A percentile compares a stretch with the other conserved stretches of the same genome.
These are phyloP conservation scores for Trichophyton mentagrophytes DNA, from an alignment of 2,329 filamentous ascomycete genomes.

Conservation along the genomic window DNA sequence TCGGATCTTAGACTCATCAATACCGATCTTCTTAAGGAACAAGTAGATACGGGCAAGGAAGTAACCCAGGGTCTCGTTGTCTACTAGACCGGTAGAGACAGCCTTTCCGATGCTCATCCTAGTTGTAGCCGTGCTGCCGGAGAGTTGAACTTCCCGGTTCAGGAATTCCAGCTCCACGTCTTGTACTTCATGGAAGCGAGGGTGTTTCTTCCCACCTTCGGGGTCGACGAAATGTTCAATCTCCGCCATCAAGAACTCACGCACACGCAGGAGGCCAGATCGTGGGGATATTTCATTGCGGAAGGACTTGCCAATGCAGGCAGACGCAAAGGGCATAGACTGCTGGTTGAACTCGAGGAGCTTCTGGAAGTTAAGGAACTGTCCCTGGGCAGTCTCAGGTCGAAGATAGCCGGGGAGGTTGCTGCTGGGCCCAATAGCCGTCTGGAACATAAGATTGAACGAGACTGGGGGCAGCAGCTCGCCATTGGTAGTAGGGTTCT, in stretches of 20 bases:
- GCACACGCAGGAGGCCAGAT: constrained; percentile 78
- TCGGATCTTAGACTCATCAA: constrained; percentile 76
- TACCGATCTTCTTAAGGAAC: constrained; percentile 78
- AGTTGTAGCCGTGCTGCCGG: constrained; percentile 65
- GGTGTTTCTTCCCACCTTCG: constrained; percentile 84
- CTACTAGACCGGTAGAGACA: constrained; percentile 67
- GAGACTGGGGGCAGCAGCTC: constrained; percentile 68
- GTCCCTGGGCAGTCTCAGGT: constrained; percentile 93
- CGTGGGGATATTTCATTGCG: constrained; percentile 95
- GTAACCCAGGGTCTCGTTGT: constrained; percentile 97
- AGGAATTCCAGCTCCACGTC: constrained; percentile 73
- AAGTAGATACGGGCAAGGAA: constrained; percentile 88
- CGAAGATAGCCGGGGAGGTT: constrained; percentile 75
- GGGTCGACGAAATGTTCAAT: constrained; percentile 98
- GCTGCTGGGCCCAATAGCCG: constrained; percentile 81
- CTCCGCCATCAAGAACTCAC: constrained; percentile 97
- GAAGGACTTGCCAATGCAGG: constrained; percentile 95
- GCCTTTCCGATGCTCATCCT: constrained; percentile 73
- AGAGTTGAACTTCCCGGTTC: constrained; percentile 70
- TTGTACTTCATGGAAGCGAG: constrained; percentile 73
- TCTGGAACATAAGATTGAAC: constrained; percentile 99
- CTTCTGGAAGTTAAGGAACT: constrained; percentile 95
- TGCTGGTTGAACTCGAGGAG: constrained; percentile 93
- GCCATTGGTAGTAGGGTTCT: constrained; percentile 68
- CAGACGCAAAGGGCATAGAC: constrained; percentile 91